Conservation (phyloP, 331 rosid genomes). For the Quercus phellos region DNA sequence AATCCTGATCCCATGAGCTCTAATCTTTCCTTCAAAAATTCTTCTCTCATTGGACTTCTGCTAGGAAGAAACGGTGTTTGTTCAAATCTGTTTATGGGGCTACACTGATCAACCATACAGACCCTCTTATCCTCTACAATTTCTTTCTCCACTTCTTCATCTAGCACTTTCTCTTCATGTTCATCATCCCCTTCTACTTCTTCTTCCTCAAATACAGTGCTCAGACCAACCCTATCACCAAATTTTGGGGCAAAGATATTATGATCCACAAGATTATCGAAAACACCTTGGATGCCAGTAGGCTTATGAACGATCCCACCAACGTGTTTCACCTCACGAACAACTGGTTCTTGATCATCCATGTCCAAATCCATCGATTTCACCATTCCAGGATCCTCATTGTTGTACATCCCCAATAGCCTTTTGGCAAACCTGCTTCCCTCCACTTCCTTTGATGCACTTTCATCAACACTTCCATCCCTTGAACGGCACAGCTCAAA, state of each 20-base stretch:
- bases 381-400: constrained; percentile 66
- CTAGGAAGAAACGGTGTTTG: constrained; percentile 13
- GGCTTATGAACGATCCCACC: constrained; percentile 36
- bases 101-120: constrained; percentile 40
- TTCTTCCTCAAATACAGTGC: constrained; percentile 70
- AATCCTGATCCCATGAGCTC: constrained; percentile 26
- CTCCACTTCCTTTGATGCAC: constrained; percentile 43
- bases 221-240: constrained; percentile 48
- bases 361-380: constrained; percentile 86
- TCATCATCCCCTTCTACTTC: constrained; percentile 51
- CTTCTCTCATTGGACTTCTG: constrained; percentile 40
- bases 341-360: constrained; percentile 73
- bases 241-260: constrained; percentile 37
- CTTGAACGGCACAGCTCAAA: constrained; percentile 45
- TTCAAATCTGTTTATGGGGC: constrained; percentile 17
- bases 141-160: constrained; percentile 69
- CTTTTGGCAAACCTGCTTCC: constrained; percentile 55
- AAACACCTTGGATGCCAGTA: constrained; percentile 27
- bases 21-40: constrained; percentile 24
- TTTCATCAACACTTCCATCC: constrained; percentile 29
- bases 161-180: constrained; percentile 41
- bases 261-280: constrained; percentile 24
- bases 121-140: constrained; percentile 73
- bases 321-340: constrained; percentile 38
- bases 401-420: constrained; percentile 55